Conservation (phyloP, 352 stramenopile species). For the Globisporangium apiculatum region DNA sequence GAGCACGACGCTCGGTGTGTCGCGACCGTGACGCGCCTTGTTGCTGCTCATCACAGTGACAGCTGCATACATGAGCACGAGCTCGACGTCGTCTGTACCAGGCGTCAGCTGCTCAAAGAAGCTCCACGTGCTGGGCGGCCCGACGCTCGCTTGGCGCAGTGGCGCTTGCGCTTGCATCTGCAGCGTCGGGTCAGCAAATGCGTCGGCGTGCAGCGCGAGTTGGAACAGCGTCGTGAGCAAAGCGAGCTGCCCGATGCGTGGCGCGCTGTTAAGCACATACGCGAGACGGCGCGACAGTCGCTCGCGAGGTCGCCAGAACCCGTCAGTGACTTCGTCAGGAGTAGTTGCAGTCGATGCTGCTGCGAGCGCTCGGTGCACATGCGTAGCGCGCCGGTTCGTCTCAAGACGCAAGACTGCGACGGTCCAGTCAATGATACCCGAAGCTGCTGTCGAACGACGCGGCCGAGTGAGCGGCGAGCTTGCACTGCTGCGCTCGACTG, state of each 20-base stretch:
- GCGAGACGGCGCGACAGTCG: background rate
- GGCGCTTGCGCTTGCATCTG: constrained; percentile 1
- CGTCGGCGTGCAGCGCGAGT: constrained; percentile 14
- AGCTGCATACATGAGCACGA: constrained; percentile 21
- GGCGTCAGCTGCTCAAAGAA: background rate
- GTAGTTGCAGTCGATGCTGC: no score
- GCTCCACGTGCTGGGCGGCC: background rate
- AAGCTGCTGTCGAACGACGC: no score
- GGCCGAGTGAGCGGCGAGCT: no score
- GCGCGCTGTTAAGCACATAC: constrained; percentile 1
- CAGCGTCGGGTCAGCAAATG: constrained; percentile 12
- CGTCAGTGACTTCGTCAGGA: background rate
- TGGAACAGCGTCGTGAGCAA: constrained; percentile 22
- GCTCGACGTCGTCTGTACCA: constrained; percentile 1
- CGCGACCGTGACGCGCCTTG: background rate
- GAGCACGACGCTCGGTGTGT: background rate
- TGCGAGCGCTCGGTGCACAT: background rate
- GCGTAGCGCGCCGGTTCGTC: background rate
- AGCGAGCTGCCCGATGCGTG: constrained; percentile 4
- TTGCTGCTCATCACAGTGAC: background rate
- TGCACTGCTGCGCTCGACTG: background rate
- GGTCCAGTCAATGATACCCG: no score
- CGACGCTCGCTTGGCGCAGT: background rate
- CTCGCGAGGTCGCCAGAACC: constrained; percentile 6
- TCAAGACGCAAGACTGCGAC: constrained; percentile 8